Evolutionary conservation across 2,329 filamentous ascomycete genomes (phyloP).

Genomic region (Penicillium occitanis): DNA sequence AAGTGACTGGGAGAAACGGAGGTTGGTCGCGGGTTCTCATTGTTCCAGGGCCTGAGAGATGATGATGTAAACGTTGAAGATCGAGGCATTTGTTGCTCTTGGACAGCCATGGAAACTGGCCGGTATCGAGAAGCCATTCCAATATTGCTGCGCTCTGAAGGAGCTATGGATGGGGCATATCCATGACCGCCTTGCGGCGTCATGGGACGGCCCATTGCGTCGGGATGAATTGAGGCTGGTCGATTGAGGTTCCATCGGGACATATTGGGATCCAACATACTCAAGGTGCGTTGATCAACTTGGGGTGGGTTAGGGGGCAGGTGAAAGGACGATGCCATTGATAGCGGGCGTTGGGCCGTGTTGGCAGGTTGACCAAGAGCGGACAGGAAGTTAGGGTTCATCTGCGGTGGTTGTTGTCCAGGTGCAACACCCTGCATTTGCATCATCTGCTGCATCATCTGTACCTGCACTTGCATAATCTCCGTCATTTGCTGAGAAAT

Average conservation of each 20-base stretch:
- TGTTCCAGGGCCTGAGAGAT: conserved; percentile 38
- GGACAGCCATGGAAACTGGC: conserved; percentile 70
- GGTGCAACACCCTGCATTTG: conserved; percentile 60
- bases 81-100: conserved; percentile 30
- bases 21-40: conserved; percentile 35
- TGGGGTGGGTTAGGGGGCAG: conserved; percentile 31
- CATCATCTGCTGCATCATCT: conserved; percentile 74
- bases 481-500: conserved; percentile 81
- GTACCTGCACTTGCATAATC: conserved; percentile 93
- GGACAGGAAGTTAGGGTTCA: conserved; percentile 27
- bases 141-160: conserved; percentile 91
- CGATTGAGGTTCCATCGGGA: conserved; percentile 39
- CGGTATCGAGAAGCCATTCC: conserved; percentile 88
- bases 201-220: conserved; percentile 28
- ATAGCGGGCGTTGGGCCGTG: conserved; percentile 47
- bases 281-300: conserved; percentile 67
- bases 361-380: conserved; percentile 29
- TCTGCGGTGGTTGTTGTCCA: conserved; percentile 34
- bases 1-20: conserved; percentile 27
- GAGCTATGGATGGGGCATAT: conserved; percentile 89
- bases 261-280: conserved; percentile 71
- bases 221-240: conserved; percentile 36
- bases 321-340: conserved; percentile 43
- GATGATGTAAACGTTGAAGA: conserved; percentile 37
- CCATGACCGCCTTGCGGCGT: conserved; percentile 35